A percentile compares a stretch with the other conserved stretches of the same genome.
phyloP scores from a whole-genome alignment of 805 yeast species.

The Wickerhamomyces sydowiorum region DNA sequence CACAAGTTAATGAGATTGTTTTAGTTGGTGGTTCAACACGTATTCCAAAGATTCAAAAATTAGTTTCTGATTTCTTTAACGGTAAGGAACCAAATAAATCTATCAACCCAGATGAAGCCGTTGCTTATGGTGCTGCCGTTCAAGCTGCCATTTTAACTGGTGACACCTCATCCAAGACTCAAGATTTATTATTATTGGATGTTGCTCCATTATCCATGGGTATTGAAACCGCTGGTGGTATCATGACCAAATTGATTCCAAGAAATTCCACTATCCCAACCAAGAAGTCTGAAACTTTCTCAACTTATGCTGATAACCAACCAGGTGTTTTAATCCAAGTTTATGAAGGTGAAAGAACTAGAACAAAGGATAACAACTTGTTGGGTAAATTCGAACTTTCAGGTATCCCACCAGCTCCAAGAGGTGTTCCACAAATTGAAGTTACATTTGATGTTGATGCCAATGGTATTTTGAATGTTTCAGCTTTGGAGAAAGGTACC shows the following conservation, averaged over 20 bases:
- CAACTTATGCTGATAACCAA: conserved; percentile 98
- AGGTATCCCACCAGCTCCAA: conserved; percentile 98
- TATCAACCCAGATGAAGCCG: conserved; percentile 99
- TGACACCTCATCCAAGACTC: conserved; percentile 96
- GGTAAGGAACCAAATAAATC: conserved; percentile 98
- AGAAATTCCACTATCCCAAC: conserved; percentile 99
- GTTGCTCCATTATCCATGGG: conserved; percentile 98
- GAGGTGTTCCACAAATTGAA: conserved; percentile 98
- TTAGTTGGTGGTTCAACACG: conserved; percentile 98
- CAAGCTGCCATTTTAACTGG: conserved; percentile 98
- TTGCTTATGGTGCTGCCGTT: conserved; percentile 99
- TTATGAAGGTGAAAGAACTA: conserved; percentile 97
- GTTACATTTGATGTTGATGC: conserved; percentile 97
- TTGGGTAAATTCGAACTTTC: conserved; percentile 95
- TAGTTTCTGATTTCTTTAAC: conserved; percentile 95
- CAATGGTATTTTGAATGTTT: conserved; percentile 94
- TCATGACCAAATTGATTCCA: conserved; percentile 98
- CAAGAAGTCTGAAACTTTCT: conserved; percentile 96
- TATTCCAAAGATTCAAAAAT: conserved; percentile 97
- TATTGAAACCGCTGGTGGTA: conserved; percentile 99
- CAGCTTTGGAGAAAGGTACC: conserved; percentile 98
- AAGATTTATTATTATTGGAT: conserved; percentile 93
- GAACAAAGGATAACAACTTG: conserved; percentile 93
- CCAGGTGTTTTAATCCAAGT: conserved; percentile 99
- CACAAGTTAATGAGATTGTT: conserved; percentile 90